Evolutionary conservation across 176 grass and related monocot species (phyloP).

Genomic region (Oryza australiensis): DNA sequence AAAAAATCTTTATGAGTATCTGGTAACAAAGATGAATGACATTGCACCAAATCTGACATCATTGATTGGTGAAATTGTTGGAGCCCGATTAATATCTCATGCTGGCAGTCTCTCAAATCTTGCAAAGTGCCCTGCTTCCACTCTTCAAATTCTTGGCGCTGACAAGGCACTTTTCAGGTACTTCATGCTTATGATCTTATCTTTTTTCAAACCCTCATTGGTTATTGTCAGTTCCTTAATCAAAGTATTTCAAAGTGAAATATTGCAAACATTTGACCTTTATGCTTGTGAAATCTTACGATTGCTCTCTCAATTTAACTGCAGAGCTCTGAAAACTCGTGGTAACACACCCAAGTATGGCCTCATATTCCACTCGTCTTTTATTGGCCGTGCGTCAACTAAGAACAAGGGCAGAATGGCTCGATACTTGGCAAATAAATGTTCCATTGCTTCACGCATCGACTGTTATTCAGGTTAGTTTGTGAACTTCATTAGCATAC

Average conservation of each 20-base stretch:
- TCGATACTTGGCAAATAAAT: conserved; percentile 95
- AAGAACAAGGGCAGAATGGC: conserved; percentile 95
- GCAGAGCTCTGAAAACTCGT: conserved; percentile 81
- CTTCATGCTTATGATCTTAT: not conserved
- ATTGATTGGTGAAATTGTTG: conserved; percentile 88
- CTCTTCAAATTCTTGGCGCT: conserved; percentile 97
- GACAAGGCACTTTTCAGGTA: conserved; percentile 95
- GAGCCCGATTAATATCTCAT: conserved; percentile 91
- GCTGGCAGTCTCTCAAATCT: conserved; percentile 98
- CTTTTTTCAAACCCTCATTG: conserved; percentile 22
- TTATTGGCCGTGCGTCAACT: conserved; percentile 87
- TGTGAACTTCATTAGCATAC: not conserved
- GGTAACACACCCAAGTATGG: conserved; percentile 98
- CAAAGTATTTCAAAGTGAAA: not conserved
- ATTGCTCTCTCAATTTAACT: conserved; percentile 12
- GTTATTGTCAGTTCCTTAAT: conserved; percentile 42
- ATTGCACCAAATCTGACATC: conserved; percentile 90
- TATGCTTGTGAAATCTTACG: not conserved
- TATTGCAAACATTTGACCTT: not conserved
- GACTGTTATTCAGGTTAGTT: conserved; percentile 91
- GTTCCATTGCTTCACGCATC: conserved; percentile 93
- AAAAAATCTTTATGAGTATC: conserved; percentile 94
- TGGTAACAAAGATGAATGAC: conserved; percentile 96
- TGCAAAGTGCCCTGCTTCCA: conserved; percentile 84
- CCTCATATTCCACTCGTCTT: conserved; percentile 96